Evolutionary conservation across 73 alveolate genomes (phyloP).

Genomic region (Uronychia setigera): DNA sequence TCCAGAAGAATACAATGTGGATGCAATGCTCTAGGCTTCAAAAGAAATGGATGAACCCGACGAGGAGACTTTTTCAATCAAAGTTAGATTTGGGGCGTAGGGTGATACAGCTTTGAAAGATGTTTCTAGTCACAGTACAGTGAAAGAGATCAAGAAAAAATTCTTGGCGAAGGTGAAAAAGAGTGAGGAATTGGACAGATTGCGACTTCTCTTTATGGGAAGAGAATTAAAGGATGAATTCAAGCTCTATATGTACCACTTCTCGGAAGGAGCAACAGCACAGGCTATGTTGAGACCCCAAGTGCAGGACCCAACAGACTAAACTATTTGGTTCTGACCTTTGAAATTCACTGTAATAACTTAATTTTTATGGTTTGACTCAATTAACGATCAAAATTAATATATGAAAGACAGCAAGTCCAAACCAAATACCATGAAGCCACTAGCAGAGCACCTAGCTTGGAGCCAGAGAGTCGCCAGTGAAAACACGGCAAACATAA

Average conservation of each 20-base stretch:
- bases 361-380: too few relatives aligned
- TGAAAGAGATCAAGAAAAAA: neutral
- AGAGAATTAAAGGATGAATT: neutral
- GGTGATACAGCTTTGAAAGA: neutral
- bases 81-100: neutral
- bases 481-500: too few relatives aligned
- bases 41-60: neutral
- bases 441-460: too few relatives aligned
- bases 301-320: too few relatives aligned
- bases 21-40: neutral
- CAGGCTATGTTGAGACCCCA: conserved; percentile 17
- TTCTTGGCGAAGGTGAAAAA: neutral
- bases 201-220: conserved; percentile 1
- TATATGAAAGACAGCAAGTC: too few relatives aligned
- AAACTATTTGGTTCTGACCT: too few relatives aligned
- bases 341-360: too few relatives aligned
- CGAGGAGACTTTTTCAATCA: neutral
- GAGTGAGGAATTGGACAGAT: neutral
- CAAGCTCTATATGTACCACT: neutral
- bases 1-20: conserved; percentile 40
- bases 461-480: too few relatives aligned
- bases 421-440: too few relatives aligned
- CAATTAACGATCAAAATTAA: too few relatives aligned
- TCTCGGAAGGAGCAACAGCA: neutral
- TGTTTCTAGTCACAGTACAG: neutral